These are phyloP conservation scores for Meira miltonrushii DNA, from an alignment of 1,284 basidiomycete genomes.

Conservation along the genomic window DNA sequence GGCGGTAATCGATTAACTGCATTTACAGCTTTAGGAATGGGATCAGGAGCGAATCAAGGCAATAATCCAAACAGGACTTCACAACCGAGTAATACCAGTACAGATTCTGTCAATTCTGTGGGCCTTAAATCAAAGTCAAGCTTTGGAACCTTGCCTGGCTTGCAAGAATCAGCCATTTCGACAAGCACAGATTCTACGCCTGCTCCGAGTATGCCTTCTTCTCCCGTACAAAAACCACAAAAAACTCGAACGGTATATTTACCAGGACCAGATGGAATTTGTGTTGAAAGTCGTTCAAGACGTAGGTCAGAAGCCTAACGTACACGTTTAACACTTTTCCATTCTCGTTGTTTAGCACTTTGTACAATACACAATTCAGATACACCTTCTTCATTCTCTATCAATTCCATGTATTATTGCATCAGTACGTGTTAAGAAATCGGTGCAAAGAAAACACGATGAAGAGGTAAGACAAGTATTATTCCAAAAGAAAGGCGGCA, in stretches of 20 bases:
- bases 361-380: not conserved
- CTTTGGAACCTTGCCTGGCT: not conserved
- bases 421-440: too few species aligned
- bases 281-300: constrained; percentile 1
- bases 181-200: not conserved
- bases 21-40: constrained; percentile 8
- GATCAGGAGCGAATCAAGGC: not conserved
- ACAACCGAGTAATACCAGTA: not conserved
- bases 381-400: not conserved
- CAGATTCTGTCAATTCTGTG: not conserved
- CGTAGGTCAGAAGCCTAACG: constrained; percentile 4
- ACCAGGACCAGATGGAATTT: constrained; percentile 9
- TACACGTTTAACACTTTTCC: too few species aligned
- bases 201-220: constrained; percentile 2
- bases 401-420: not conserved
- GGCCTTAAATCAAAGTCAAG: not conserved
- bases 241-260: not conserved
- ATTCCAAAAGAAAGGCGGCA: too few species aligned
- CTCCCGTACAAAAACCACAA: not conserved
- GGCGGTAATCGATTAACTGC: constrained; percentile 4
- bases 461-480: too few species aligned
- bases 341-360: not conserved
- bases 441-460: too few species aligned
- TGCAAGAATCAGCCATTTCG: not conserved
- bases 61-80: not conserved